A percentile compares a stretch with the other conserved stretches of the same genome.
These are phyloP conservation scores for Lavandula angustifolia DNA, from an alignment of 257 asterid genomes.

Conservation along the genomic window DNA sequence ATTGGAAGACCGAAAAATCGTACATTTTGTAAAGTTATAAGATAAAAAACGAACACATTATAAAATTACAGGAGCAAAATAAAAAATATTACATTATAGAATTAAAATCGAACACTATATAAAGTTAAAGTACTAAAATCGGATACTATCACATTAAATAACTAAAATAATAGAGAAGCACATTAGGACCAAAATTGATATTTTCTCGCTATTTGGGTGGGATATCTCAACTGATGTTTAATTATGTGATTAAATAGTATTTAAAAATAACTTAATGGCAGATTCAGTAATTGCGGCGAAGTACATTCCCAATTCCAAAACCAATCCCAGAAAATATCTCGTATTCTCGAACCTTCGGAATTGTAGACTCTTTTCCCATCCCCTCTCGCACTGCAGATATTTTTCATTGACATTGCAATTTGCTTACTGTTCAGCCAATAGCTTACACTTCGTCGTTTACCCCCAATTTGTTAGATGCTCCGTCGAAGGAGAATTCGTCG, in stretches of 20 bases:
- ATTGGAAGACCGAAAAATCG: no score
- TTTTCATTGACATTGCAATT: background rate
- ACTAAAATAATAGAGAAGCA: no score
- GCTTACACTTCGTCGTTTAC: background rate
- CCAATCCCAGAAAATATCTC: slow-evolving; percentile 52
- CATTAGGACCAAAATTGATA: no score
- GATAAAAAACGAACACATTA: no score
- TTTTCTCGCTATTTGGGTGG: no score
- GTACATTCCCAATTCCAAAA: slow-evolving; percentile 20
- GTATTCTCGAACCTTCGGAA: slow-evolving; percentile 58
- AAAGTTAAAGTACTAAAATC: no score
- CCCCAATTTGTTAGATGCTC: slow-evolving; percentile 15
- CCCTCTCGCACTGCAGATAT: background rate
- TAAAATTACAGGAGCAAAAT: no score
- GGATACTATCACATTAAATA: no score
- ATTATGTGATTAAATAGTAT: no score
- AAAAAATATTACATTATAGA: no score
- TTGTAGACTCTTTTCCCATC: background rate
- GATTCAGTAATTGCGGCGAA: slow-evolving; percentile 18
- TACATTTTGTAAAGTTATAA: no score
- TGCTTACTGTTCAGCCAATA: background rate
- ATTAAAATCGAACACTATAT: no score
- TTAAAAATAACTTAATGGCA: slow-evolving; percentile 38
- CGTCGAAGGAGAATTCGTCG: slow-evolving; percentile 16
- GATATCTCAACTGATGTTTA: slow-evolving; percentile 54